Evolutionary conservation across 345 rosid genomes (phyloP).

Genomic region (thale cress (Arabidopsis thaliana)): DNA sequence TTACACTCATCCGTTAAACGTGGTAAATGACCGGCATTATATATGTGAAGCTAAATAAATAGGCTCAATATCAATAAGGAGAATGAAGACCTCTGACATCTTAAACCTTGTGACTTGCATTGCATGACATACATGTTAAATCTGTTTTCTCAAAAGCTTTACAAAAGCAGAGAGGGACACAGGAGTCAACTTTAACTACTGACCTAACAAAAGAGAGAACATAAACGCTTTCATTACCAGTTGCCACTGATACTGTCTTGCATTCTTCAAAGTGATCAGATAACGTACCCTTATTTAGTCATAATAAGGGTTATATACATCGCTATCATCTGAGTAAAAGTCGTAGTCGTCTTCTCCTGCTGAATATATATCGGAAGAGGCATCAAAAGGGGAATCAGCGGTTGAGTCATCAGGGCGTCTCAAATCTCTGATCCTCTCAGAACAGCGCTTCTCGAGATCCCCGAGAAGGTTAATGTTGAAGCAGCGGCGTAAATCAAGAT

Average conservation of each 20-base stretch:
- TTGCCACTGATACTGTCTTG: neutral
- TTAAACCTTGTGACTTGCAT: neutral
- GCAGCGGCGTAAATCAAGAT: conserved; percentile 66
- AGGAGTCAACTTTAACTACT: neutral
- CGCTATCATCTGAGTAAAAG: neutral
- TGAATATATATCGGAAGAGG: neutral
- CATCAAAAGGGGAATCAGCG: conserved; percentile 47
- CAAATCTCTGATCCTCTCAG: conserved; percentile 46
- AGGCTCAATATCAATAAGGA: neutral
- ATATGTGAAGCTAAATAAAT: neutral
- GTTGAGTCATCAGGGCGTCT: conserved; percentile 54
- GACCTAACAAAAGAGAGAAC: neutral
- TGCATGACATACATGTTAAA: neutral
- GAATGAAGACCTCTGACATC: neutral
- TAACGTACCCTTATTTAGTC: neutral
- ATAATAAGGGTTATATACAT: neutral
- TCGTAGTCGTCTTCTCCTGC: neutral
- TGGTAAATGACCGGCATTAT: neutral
- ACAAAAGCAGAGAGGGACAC: neutral
- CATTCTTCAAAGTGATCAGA: neutral
- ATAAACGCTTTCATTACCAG: neutral
- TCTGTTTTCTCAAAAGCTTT: neutral
- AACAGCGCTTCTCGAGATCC: conserved; percentile 50
- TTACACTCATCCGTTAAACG: neutral
- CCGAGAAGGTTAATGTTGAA: conserved; percentile 51